Conservation (phyloP, 352 stramenopile species). For the Lagenidium giganteum region DNA sequence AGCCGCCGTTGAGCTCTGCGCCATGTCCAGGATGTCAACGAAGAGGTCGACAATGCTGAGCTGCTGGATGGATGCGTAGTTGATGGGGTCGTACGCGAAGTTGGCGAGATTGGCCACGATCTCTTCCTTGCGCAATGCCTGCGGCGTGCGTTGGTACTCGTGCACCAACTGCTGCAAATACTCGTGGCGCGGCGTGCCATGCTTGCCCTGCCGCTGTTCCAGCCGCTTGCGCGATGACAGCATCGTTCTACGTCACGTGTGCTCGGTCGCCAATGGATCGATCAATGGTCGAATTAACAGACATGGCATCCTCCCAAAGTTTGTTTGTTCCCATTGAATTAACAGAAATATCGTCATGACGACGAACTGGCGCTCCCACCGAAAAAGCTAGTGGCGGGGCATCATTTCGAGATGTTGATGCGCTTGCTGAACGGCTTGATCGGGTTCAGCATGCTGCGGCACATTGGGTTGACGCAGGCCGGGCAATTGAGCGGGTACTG, state of each 20-base stretch:
- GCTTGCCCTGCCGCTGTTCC: constrained; percentile 53
- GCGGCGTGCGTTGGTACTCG: constrained; percentile 62
- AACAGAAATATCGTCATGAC: no score
- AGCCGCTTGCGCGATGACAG: constrained; percentile 55
- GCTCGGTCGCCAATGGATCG: no score
- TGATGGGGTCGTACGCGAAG: constrained; percentile 85
- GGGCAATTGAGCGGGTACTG: constrained; percentile 85
- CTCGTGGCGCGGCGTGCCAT: constrained; percentile 62
- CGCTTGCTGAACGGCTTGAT: constrained; percentile 67
- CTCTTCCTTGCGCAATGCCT: constrained; percentile 62
- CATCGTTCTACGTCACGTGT: constrained; percentile 25
- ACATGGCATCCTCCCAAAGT: no score
- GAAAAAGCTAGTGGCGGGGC: no score
- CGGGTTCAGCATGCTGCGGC: constrained; percentile 80
- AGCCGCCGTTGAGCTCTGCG: background rate
- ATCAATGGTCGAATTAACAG: no score
- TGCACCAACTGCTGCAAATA: constrained; percentile 74
- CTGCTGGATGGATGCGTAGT: constrained; percentile 47
- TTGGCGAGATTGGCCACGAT: constrained; percentile 78
- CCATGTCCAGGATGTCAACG: constrained; percentile 51
- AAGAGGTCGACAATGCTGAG: constrained; percentile 75
- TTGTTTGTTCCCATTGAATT: no score
- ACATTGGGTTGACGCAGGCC: constrained; percentile 77
- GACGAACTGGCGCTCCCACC: no score
- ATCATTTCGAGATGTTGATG: no score